phyloP scores from a whole-genome alignment of 176 grass and related monocot species.

The Bromus sterilis region DNA sequence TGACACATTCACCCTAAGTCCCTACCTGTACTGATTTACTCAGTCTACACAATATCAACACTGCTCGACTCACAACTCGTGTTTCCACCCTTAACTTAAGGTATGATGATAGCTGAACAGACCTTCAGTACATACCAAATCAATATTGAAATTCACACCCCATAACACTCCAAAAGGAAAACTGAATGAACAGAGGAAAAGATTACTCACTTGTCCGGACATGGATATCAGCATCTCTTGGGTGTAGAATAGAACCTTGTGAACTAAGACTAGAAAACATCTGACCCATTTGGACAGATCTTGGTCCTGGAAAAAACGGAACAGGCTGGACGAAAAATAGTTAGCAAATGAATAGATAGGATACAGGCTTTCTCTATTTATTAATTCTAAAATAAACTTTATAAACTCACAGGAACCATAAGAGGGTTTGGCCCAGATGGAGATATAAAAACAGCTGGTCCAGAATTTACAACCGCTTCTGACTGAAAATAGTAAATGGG shows the following conservation, averaged over 20 bases:
- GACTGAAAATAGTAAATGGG: conserved; percentile 44
- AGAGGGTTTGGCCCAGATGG: conserved; percentile 85
- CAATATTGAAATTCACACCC: background rate
- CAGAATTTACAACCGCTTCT: conserved; percentile 79
- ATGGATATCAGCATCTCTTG: conserved; percentile 74
- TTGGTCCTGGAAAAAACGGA: conserved; percentile 77
- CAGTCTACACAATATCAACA: background rate
- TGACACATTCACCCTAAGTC: background rate
- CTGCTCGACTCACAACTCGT: background rate
- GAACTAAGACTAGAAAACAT: conserved; percentile 45
- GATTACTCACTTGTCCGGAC: conserved; percentile 53
- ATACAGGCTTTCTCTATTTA: conserved; percentile 2
- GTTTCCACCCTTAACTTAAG: background rate
- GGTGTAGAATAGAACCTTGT: conserved; percentile 44
- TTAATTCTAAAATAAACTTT: conserved; percentile 12
- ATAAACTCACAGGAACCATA: conserved; percentile 83
- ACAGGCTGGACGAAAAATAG: conserved; percentile 69
- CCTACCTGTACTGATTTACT: background rate
- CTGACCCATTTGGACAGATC: conserved; percentile 57
- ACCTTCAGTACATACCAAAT: background rate
- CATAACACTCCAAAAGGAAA: background rate
- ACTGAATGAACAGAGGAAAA: background rate
- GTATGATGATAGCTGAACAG: background rate
- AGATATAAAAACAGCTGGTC: conserved; percentile 95
- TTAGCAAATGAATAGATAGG: conserved; percentile 14